A percentile compares a stretch with the other conserved stretches of the same genome.
phyloP scores from a whole-genome alignment of 108 stramenopile genomes.

The Craspedostauros australis region DNA sequence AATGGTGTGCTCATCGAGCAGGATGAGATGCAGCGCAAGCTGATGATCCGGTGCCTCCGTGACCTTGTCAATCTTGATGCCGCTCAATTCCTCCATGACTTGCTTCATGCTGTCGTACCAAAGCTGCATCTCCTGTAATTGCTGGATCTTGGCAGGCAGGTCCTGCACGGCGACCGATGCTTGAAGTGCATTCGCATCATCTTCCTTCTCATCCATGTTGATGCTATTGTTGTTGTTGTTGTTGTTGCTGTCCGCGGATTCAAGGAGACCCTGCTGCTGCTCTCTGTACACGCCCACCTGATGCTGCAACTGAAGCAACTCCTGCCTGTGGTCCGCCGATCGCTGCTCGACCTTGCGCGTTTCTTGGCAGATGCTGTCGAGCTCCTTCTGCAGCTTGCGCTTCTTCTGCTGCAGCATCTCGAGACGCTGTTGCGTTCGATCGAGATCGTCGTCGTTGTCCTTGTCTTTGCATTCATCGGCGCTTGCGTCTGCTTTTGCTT shows the following conservation, averaged over 20 bases:
- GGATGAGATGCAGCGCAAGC: constrained; percentile 2
- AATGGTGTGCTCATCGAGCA: constrained; percentile 17
- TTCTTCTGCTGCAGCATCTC: constrained; percentile 18
- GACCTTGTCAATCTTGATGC: constrained; percentile 45
- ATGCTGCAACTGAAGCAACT: constrained; percentile 28
- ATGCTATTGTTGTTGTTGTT: constrained; percentile 6
- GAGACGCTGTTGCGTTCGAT: constrained; percentile 30
- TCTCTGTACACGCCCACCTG: no score
- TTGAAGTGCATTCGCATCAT: no score
- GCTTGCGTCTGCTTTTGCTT: no score
- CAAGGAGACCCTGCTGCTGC: no score
- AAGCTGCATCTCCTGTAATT: constrained; percentile 36
- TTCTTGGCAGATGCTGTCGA: constrained; percentile 4
- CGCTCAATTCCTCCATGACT: constrained; percentile 58
- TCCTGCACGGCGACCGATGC: no score
- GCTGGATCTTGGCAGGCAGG: constrained; percentile 29
- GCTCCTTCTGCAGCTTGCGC: constrained; percentile 15
- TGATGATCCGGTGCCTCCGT: constrained; percentile 16
- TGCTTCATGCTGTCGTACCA: constrained; percentile 51
- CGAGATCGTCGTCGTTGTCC: constrained; percentile 36
- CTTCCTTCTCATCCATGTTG: constrained; percentile 2
- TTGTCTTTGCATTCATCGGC: no score
- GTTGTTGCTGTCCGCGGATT: no score
- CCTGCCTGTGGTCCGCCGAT: constrained; percentile 4
- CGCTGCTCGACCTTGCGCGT: constrained; percentile 9